A percentile compares a stretch with the other conserved stretches of the same genome.
These are phyloP conservation scores for Apiotrichum brassicae DNA, from an alignment of 1,284 basidiomycete species.

Conservation along the genomic window DNA sequence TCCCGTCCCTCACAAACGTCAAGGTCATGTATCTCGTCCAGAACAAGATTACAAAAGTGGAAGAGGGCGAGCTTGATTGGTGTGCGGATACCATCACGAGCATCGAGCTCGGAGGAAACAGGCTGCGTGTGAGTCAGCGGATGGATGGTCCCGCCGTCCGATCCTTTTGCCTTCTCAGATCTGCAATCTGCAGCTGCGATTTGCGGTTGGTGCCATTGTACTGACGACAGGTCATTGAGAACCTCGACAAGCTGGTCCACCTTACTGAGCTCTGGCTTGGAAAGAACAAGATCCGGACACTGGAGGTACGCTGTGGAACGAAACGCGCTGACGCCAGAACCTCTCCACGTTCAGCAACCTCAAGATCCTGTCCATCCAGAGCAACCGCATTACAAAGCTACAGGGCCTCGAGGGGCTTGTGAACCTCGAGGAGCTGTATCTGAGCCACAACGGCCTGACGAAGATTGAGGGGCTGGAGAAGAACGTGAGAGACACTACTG, in stretches of 20 bases:
- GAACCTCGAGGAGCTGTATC: conserved; percentile 81
- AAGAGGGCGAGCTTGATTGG: conserved; percentile 56
- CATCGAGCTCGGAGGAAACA: conserved; percentile 89
- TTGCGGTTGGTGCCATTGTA: too few relatives aligned
- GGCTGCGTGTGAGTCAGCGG: conserved; percentile 60
- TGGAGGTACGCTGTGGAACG: too few relatives aligned
- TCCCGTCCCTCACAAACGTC: conserved; percentile 55
- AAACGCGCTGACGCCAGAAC: conserved; percentile 50
- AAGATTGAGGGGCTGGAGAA: conserved; percentile 78
- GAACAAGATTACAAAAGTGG: conserved; percentile 82
- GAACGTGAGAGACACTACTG: conserved; percentile 57
- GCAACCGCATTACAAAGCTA: conserved; percentile 85
- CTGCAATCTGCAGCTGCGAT: background rate
- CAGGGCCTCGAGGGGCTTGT: conserved; percentile 68
- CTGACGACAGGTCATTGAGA: conserved; percentile 68
- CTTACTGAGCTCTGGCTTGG: conserved; percentile 93
- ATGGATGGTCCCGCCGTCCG: background rate
- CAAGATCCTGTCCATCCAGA: conserved; percentile 80
- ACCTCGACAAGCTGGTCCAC: conserved; percentile 70
- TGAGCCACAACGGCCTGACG: conserved; percentile 87
- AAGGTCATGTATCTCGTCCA: conserved; percentile 88
- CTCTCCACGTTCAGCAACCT: conserved; percentile 63
- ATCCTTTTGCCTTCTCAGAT: background rate
- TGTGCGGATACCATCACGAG: conserved; percentile 61
- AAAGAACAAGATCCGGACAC: conserved; percentile 88